Evolutionary conservation across 2,329 filamentous ascomycete species (phyloP).

Genomic region (Trichoderma cornu-damae): DNA sequence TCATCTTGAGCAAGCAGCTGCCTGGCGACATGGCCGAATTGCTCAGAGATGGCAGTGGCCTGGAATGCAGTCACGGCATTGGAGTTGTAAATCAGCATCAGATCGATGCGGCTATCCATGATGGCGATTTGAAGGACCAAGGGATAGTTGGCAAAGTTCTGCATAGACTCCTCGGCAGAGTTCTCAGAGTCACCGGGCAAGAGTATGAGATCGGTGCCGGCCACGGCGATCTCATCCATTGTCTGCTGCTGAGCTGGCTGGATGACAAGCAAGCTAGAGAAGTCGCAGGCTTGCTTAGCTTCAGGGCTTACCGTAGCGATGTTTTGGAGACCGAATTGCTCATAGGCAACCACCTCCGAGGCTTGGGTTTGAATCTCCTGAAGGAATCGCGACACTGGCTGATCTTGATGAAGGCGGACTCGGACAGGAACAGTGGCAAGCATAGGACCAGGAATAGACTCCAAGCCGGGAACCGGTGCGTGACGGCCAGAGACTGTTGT

Average conservation of each 20-base stretch:
- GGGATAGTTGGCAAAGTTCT: conserved; percentile 13
- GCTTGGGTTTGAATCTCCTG: conserved; percentile 24
- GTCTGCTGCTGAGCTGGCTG: conserved; percentile 10
- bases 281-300: conserved; percentile 18
- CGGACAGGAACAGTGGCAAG: conserved; percentile 16
- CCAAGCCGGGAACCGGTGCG: conserved; percentile 7
- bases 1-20: conserved; percentile 6
- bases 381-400: conserved; percentile 17
- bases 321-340: conserved; percentile 28
- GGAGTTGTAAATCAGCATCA: conserved; percentile 7
- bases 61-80: conserved; percentile 12
- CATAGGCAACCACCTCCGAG: conserved; percentile 25
- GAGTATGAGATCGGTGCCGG: not conserved
- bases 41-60: not conserved
- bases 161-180: conserved; percentile 8
- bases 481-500: conserved; percentile 21
- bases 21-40: not conserved
- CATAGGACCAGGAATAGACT: conserved; percentile 16
- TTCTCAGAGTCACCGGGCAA: not conserved
- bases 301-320: conserved; percentile 23
- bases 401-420: not conserved
- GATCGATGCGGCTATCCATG: not conserved
- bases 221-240: not conserved
- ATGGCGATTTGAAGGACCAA: conserved; percentile 4
- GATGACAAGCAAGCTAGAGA: conserved; percentile 18